These are phyloP conservation scores for Colletotrichum somersetense DNA, from an alignment of 2,329 filamentous ascomycete genomes.

Conservation along the genomic window DNA sequence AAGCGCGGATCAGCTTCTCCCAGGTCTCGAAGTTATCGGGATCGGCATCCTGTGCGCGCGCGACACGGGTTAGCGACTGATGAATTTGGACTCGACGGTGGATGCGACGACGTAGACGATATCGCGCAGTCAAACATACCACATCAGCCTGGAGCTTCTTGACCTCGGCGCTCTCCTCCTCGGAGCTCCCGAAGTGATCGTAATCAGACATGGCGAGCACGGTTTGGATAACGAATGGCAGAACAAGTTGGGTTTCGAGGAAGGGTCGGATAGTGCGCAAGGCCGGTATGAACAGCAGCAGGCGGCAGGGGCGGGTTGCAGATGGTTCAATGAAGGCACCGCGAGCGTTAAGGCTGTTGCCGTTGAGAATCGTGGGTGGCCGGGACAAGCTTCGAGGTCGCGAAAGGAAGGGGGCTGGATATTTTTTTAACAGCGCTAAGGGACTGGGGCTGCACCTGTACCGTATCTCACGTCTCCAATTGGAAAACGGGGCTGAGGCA, in stretches of 20 bases:
- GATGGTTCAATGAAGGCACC: conserved; percentile 28
- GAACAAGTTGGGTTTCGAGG: not conserved
- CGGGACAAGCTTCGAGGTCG: conserved; percentile 31
- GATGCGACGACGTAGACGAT: conserved; percentile 9
- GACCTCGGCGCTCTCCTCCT: conserved; percentile 86
- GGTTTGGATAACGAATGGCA: conserved; percentile 30
- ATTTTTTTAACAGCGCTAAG: conserved; percentile 38
- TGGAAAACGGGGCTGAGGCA: conserved; percentile 38
- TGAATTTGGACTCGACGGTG: conserved; percentile 11
- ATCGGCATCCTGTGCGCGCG: conserved; percentile 67
- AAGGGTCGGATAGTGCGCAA: conserved; percentile 8
- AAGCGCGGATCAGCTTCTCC: conserved; percentile 90
- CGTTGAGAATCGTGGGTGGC: conserved; percentile 28
- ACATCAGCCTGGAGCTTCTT: conserved; percentile 83
- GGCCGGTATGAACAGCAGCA: conserved; percentile 15
- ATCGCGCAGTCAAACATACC: conserved; percentile 65
- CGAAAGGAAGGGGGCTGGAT: conserved; percentile 40
- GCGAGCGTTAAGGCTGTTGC: conserved; percentile 31
- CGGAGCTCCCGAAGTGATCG: conserved; percentile 75
- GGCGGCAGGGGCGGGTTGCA: conserved; percentile 21
- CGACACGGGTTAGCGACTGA: conserved; percentile 1
- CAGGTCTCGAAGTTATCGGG: conserved; percentile 94
- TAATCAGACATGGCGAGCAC: conserved; percentile 74
- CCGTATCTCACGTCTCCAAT: conserved; percentile 14
- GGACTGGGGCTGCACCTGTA: conserved; percentile 18